Evolutionary conservation across 2,329 filamentous ascomycete species (phyloP).

Genomic region (Alternaria infectoria): DNA sequence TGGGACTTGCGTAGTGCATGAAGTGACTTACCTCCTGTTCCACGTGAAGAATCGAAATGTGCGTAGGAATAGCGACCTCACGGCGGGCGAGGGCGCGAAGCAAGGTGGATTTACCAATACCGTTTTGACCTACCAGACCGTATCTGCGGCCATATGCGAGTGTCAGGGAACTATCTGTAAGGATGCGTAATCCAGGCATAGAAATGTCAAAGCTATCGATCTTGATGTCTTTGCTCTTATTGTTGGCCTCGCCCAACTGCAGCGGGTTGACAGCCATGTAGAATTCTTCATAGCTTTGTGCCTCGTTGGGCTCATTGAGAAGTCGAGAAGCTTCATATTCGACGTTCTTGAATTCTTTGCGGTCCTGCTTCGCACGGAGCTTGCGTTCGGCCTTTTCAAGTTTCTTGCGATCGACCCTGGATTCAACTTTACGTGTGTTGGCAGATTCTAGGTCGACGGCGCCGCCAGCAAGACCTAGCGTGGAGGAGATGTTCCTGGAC

Average conservation of each 20-base stretch:
- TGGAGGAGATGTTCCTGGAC: conserved; percentile 95
- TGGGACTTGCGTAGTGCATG: background rate
- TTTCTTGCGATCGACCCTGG: conserved; percentile 97
- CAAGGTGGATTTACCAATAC: conserved; percentile 88
- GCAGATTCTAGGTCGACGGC: conserved; percentile 93
- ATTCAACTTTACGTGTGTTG: conserved; percentile 92
- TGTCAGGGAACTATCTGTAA: conserved; percentile 88
- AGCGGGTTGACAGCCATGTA: conserved; percentile 99
- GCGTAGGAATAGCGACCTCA: conserved; percentile 93
- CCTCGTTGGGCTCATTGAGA: conserved; percentile 79
- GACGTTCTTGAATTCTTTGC: conserved; percentile 97
- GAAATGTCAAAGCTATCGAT: conserved; percentile 94
- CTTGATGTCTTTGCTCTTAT: conserved; percentile 99
- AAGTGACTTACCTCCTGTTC: conserved; percentile 81
- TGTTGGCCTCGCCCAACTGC: conserved; percentile 74
- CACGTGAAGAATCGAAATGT: conserved; percentile 98
- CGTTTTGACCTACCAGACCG: conserved; percentile 98
- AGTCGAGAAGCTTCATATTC: conserved; percentile 95
- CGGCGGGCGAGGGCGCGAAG: conserved; percentile 87
- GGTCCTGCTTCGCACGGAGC: conserved; percentile 97
- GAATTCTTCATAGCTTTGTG: conserved; percentile 97
- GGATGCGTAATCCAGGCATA: conserved; percentile 85
- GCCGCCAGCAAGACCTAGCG: conserved; percentile 82
- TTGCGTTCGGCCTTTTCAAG: conserved; percentile 98
- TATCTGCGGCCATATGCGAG: conserved; percentile 92